Conservation (phyloP, 768 basidiomycete genomes). For the Tubosaeta brunneosetosa region DNA sequence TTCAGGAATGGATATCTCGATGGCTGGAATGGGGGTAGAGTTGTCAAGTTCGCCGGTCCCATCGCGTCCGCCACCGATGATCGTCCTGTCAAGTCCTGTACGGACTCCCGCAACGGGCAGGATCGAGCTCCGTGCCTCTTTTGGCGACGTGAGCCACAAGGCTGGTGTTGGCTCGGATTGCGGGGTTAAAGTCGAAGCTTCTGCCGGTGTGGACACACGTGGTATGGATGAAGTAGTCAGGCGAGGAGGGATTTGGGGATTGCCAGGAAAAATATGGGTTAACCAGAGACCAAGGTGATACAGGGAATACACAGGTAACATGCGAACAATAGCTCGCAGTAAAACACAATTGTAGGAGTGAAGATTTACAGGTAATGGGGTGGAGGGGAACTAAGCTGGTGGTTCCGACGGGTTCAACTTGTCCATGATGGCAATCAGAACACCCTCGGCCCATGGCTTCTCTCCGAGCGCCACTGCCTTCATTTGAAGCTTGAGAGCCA, state of each 20-base stretch:
- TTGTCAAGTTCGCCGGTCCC: conserved; percentile 32
- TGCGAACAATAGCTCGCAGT: not conserved
- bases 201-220: conserved; percentile 45
- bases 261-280: conserved; percentile 63
- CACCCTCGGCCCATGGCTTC: conserved; percentile 24
- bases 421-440: conserved; percentile 23
- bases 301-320: not conserved
- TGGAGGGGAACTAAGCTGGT: not conserved
- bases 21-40: conserved; percentile 27
- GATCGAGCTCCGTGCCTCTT: conserved; percentile 59
- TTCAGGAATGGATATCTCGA: conserved; percentile 27
- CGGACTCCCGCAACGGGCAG: conserved; percentile 59
- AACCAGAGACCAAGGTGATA: conserved; percentile 14
- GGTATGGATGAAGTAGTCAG: conserved; percentile 67
- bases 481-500: conserved; percentile 20
- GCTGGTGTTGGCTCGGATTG: conserved; percentile 15
- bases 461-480: conserved; percentile 21
- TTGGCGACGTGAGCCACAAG: conserved; percentile 41
- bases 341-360: not conserved
- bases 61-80: conserved; percentile 42
- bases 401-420: conserved; percentile 12
- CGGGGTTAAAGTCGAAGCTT: conserved; percentile 22
- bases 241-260: conserved; percentile 64
- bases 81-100: conserved; percentile 66
- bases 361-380: not conserved